Conservation (phyloP, 495 filamentous ascomycete genomes). For the Ramalina intermedia region DNA sequence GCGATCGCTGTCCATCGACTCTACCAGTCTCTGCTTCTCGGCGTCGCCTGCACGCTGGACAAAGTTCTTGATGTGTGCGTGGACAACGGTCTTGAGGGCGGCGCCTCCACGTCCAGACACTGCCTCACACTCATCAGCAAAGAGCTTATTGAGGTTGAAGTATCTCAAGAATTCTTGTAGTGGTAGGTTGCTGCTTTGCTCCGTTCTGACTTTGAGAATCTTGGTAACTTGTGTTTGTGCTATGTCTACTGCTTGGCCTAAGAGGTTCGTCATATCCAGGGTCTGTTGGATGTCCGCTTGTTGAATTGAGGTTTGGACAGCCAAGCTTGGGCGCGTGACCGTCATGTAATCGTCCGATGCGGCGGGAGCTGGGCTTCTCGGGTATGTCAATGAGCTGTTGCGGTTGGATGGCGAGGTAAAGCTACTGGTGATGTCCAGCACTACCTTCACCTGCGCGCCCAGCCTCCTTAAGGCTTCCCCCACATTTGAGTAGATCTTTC, state of each 20-base stretch:
- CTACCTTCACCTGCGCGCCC: slow-evolving; percentile 80
- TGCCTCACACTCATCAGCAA: slow-evolving; percentile 93
- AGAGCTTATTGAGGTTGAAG: slow-evolving; percentile 84
- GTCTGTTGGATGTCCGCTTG: slow-evolving; percentile 76
- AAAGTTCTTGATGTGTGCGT: slow-evolving; percentile 83
- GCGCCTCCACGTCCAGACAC: slow-evolving; percentile 80
- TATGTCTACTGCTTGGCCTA: slow-evolving; percentile 85
- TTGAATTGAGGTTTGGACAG: slow-evolving; percentile 14
- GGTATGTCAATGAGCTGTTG: slow-evolving; percentile 23
- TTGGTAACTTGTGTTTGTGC: slow-evolving; percentile 87
- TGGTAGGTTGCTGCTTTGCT: slow-evolving; percentile 61
- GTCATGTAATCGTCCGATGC: slow-evolving; percentile 18
- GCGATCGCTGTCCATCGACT: slow-evolving; percentile 74
- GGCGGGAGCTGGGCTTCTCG: slow-evolving; percentile 31
- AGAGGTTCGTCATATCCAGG: slow-evolving; percentile 84
- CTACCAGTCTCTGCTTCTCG: slow-evolving; percentile 65
- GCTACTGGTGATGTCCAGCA: slow-evolving; percentile 87
- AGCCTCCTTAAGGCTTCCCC: slow-evolving; percentile 76
- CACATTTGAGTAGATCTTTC: slow-evolving; percentile 69
- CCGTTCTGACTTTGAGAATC: slow-evolving; percentile 77
- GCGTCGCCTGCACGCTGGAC: slow-evolving; percentile 59
- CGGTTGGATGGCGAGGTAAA: slow-evolving; percentile 26
- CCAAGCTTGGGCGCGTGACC: slow-evolving; percentile 20
- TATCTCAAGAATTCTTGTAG: slow-evolving; percentile 76
- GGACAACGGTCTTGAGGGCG: slow-evolving; percentile 73